phyloP scores from a whole-genome alignment of 176 grass and related monocot genomes.

The Musa schizocarpa region DNA sequence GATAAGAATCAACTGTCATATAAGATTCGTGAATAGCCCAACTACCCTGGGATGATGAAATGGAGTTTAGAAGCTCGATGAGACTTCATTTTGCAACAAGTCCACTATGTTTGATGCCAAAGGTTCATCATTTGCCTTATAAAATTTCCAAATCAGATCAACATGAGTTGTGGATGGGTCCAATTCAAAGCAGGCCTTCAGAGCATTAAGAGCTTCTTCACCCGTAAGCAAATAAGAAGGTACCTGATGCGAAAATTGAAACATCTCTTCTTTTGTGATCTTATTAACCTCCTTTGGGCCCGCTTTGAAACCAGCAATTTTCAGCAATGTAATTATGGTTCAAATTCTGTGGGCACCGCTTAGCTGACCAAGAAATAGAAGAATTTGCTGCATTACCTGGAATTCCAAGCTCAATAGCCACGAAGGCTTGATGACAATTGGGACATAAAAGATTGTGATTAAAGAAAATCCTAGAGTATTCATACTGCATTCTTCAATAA shows the following conservation, averaged over 20 bases:
- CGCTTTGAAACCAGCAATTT: conserved; percentile 61
- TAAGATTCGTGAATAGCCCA: background rate
- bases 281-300: conserved; percentile 31
- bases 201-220: conserved; percentile 49
- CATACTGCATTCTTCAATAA: conserved; percentile 63
- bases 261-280: conserved; percentile 61
- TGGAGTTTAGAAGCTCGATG: background rate
- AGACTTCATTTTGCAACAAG: background rate
- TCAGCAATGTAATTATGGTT: conserved; percentile 42
- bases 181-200: conserved; percentile 61
- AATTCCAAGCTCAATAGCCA: conserved; percentile 50
- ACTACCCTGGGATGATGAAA: background rate
- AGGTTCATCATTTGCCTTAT: background rate
- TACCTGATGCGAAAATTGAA: conserved; percentile 66
- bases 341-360: conserved; percentile 19
- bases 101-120: background rate
- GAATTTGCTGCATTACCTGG: conserved; percentile 42
- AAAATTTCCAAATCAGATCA: conserved; percentile 17
- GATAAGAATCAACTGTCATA: background rate
- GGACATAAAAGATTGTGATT: conserved; percentile 73
- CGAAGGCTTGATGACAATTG: conserved; percentile 61
- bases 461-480: conserved; percentile 66
- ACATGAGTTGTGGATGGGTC: conserved; percentile 56
- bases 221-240: conserved; percentile 58
- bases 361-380: conserved; percentile 30